phyloP scores from a whole-genome alignment of 371 early-diverging fungal species.

The Fennellomyces sp. region DNA sequence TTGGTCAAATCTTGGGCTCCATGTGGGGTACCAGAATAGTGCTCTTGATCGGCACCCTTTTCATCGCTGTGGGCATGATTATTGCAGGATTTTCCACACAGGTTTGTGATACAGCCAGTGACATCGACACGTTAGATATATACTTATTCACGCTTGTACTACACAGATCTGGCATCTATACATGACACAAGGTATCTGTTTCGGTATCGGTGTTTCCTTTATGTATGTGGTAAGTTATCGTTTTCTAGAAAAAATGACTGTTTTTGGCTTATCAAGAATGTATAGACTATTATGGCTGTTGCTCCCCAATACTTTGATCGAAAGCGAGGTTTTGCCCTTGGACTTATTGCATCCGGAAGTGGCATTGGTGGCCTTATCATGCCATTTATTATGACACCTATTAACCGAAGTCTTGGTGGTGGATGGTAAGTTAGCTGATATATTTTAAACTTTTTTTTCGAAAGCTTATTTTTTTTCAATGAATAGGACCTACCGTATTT shows the following conservation, averaged over 20 bases:
- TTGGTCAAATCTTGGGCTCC: constrained; percentile 26
- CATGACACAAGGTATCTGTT: constrained; percentile 57
- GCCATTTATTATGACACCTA: constrained; percentile 59
- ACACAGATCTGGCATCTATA: constrained; percentile 58
- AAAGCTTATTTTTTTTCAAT: background rate
- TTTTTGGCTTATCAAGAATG: background rate
- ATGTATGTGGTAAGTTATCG: constrained; percentile 9
- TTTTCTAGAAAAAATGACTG: background rate
- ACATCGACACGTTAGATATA: background rate
- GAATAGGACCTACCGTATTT: constrained; percentile 32
- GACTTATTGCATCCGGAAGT: constrained; percentile 70
- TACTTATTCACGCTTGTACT: background rate
- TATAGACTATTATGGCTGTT: constrained; percentile 32
- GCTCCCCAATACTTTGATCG: constrained; percentile 70
- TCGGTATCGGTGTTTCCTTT: constrained; percentile 9
- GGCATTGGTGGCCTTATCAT: constrained; percentile 75
- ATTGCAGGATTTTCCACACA: constrained; percentile 33
- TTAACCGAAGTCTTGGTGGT: constrained; percentile 48
- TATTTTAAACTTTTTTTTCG: too few species aligned
- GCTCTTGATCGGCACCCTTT: constrained; percentile 21
- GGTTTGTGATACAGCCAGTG: constrained; percentile 1
- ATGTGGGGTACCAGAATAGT: constrained; percentile 23
- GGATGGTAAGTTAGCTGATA: constrained; percentile 18
- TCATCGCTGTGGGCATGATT: constrained; percentile 25
- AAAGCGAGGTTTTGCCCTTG: constrained; percentile 67